phyloP scores from a whole-genome alignment of 2,329 filamentous ascomycete species.

The Diaporthe longicolla region DNA sequence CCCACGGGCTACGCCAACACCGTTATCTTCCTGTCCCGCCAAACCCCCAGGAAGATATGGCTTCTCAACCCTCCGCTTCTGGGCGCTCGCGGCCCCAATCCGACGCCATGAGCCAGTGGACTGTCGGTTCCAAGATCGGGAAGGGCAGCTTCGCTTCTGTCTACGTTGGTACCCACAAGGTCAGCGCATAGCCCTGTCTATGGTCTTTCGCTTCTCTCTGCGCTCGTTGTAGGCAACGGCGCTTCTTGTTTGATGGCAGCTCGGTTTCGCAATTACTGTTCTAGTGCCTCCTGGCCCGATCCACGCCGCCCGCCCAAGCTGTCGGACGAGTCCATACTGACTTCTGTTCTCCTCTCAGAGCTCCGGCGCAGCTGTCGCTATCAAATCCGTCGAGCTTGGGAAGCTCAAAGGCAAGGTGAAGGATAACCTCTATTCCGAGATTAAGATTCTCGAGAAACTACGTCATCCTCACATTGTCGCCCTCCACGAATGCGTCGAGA shows the following conservation, averaged over 20 bases:
- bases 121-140: constrained; percentile 89
- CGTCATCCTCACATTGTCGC: constrained; percentile 98
- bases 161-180: constrained; percentile 88
- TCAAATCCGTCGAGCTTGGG: constrained; percentile 94
- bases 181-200: constrained; percentile 59
- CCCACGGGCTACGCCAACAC: constrained; percentile 49
- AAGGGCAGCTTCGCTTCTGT: constrained; percentile 98
- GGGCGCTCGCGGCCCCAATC: constrained; percentile 49
- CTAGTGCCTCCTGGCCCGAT: neutral
- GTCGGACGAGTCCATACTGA: constrained; percentile 36
- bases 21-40: constrained; percentile 48
- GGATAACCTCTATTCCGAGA: constrained; percentile 95
- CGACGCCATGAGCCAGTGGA: constrained; percentile 78
- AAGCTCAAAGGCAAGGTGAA: constrained; percentile 97
- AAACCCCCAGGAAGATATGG: constrained; percentile 50
- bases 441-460: constrained; percentile 92
- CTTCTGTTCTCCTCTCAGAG: constrained; percentile 64
- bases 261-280: neutral
- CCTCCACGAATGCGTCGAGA: constrained; percentile 94
- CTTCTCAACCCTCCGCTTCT: constrained; percentile 47
- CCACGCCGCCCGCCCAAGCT: constrained; percentile 17
- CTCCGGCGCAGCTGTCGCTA: constrained; percentile 86
- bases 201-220: neutral
- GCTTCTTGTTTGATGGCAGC: neutral
- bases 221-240: neutral